A percentile compares a stretch with the other conserved stretches of the same genome.
These are phyloP conservation scores for Colletotrichum tanaceti DNA, from an alignment of 2,329 filamentous ascomycete genomes.

Conservation along the genomic window DNA sequence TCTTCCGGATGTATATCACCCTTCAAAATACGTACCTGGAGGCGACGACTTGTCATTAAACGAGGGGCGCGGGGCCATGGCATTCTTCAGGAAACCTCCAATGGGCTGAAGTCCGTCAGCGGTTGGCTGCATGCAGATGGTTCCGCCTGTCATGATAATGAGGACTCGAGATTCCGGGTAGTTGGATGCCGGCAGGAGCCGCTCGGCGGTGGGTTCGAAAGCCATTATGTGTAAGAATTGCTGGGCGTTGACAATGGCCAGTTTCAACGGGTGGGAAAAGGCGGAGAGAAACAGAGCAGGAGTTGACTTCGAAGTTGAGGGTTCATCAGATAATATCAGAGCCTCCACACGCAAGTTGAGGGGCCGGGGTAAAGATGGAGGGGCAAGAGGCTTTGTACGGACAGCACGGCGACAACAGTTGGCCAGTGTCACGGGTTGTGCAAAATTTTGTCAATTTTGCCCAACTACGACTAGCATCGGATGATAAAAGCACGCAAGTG, in stretches of 20 bases:
- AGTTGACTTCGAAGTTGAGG: constrained; percentile 13
- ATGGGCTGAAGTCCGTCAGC: constrained; percentile 84
- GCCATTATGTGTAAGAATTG: constrained; percentile 20
- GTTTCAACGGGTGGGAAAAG: not conserved
- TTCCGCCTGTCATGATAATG: constrained; percentile 90
- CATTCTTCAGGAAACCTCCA: constrained; percentile 81
- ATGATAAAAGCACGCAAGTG: constrained; percentile 40
- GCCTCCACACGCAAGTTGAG: constrained; percentile 35
- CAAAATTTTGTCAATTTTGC: constrained; percentile 39
- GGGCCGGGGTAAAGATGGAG: constrained; percentile 37
- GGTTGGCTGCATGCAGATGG: constrained; percentile 91
- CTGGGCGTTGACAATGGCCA: not conserved
- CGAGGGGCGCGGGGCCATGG: constrained; percentile 82
- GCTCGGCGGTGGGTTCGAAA: constrained; percentile 25
- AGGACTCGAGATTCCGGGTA: constrained; percentile 83
- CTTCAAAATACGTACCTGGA: constrained; percentile 48
- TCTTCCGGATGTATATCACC: not conserved
- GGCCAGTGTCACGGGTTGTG: constrained; percentile 35
- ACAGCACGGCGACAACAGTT: constrained; percentile 29
- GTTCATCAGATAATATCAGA: constrained; percentile 27
- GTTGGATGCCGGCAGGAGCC: constrained; percentile 32
- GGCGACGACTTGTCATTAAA: constrained; percentile 83
- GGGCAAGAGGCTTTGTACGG: constrained; percentile 36
- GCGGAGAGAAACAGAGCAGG: not conserved
- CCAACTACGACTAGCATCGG: constrained; percentile 33